phyloP scores from a whole-genome alignment of 2,329 filamentous ascomycete species.

The Clarireedia homoeocarpa region DNA sequence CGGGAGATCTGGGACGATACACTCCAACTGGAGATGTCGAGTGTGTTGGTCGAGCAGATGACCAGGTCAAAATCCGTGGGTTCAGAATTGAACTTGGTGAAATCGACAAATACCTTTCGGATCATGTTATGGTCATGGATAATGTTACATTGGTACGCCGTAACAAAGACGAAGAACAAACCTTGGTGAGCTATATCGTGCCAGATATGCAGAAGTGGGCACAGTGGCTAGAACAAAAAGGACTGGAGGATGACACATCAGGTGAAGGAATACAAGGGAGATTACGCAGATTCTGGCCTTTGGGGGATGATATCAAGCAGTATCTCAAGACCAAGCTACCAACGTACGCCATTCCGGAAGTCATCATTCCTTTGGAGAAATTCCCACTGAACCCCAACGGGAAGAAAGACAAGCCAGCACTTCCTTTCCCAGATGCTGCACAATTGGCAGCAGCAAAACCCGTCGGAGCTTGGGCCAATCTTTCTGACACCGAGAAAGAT shows the following conservation, averaged over 20 bases:
- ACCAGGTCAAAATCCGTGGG: slow-evolving; percentile 91
- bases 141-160: slow-evolving; percentile 78
- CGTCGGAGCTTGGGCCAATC: slow-evolving; percentile 35
- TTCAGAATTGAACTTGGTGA: slow-evolving; percentile 94
- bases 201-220: slow-evolving; percentile 71
- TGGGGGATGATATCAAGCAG: slow-evolving; percentile 49
- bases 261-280: slow-evolving; percentile 33
- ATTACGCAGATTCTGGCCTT: slow-evolving; percentile 33
- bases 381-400: slow-evolving; percentile 80
- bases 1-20: slow-evolving; percentile 77
- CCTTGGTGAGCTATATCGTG: slow-evolving; percentile 82
- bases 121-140: slow-evolving; percentile 69
- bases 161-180: slow-evolving; percentile 78
- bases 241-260: slow-evolving; percentile 39
- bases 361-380: slow-evolving; percentile 64
- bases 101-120: slow-evolving; percentile 76
- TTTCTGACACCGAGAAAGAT: slow-evolving; percentile 52
- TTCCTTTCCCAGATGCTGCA: slow-evolving; percentile 73
- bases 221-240: slow-evolving; percentile 54
- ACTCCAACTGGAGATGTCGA: slow-evolving; percentile 61
- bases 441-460: slow-evolving; percentile 51
- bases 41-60: slow-evolving; percentile 72
- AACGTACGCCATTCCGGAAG: slow-evolving; percentile 65
- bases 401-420: slow-evolving; percentile 70
- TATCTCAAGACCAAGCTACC: slow-evolving; percentile 66